Percentiles rank a stretch among this genome's conserved stretches.
Conservation (phyloP, 2,329 filamentous ascomycete species). For the Drechslerella dactyloides region DNA sequence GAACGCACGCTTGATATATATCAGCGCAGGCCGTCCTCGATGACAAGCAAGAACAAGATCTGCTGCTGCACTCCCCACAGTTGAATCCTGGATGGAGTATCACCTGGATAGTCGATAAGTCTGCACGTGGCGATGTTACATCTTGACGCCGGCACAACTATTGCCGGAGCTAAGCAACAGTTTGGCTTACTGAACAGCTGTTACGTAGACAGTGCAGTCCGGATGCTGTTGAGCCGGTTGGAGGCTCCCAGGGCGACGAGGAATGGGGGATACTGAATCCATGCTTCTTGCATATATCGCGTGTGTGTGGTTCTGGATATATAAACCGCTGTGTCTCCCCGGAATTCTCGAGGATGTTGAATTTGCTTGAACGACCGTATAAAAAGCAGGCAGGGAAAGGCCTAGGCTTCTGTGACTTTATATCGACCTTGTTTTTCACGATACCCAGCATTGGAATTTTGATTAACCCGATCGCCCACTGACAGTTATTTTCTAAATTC, state of each 20-base stretch:
- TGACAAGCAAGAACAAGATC: not conserved
- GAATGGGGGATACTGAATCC: constrained; percentile 3
- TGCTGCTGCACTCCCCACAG: constrained; percentile 17
- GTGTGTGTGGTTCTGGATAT: constrained; percentile 16
- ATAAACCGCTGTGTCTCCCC: constrained; percentile 32
- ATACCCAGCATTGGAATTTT: constrained; percentile 22
- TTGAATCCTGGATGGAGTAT: constrained; percentile 28
- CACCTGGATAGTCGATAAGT: constrained; percentile 35
- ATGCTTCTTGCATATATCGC: not conserved
- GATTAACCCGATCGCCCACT: constrained; percentile 15
- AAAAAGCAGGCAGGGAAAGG: constrained; percentile 21
- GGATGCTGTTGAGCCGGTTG: constrained; percentile 35
- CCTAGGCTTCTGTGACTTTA: constrained; percentile 14
- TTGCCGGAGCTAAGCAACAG: constrained; percentile 37
- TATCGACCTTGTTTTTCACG: constrained; percentile 13
- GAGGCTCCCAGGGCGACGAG: constrained; percentile 14
- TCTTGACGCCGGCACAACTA: constrained; percentile 41
- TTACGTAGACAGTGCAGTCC: constrained; percentile 24
- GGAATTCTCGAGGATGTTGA: not conserved
- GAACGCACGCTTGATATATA: constrained; percentile 25
- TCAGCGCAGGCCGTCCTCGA: constrained; percentile 10
- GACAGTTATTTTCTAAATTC: not conserved
- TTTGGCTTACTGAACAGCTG: constrained; percentile 2
- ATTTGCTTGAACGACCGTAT: constrained; percentile 1
- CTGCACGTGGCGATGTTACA: constrained; percentile 49